Conservation (phyloP, 2,329 filamentous ascomycete genomes). For the Atkinsonella hypoxylon region DNA sequence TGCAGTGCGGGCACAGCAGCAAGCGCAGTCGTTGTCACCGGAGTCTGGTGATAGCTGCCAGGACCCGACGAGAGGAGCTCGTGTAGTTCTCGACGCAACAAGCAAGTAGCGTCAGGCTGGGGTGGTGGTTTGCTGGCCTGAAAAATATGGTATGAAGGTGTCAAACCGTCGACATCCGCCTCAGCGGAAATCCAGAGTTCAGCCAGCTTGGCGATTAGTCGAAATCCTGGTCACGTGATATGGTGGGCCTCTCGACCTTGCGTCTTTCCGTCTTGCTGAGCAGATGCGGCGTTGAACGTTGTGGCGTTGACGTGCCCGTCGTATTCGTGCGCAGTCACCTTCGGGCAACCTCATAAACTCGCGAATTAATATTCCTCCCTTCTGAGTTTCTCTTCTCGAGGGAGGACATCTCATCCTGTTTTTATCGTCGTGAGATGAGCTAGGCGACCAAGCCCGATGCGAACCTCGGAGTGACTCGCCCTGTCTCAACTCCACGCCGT, state of each 20-base stretch:
- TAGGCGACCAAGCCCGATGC: not conserved
- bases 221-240: slow-evolving; percentile 2
- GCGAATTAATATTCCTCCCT: not conserved
- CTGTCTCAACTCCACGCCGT: not conserved
- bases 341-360: not conserved
- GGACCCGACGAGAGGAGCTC: slow-evolving; percentile 4
- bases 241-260: not conserved
- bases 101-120: slow-evolving; percentile 9
- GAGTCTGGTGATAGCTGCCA: slow-evolving; percentile 1
- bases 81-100: slow-evolving; percentile 9
- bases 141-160: slow-evolving; percentile 17
- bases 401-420: not conserved
- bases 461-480: not conserved
- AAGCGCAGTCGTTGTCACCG: slow-evolving; percentile 1
- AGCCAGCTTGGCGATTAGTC: slow-evolving; percentile 5
- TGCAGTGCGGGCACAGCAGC: not conserved
- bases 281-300: not conserved
- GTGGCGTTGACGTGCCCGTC: not conserved
- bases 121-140: slow-evolving; percentile 14
- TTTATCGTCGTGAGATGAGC: not conserved
- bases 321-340: too few relatives aligned
- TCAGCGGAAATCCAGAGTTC: slow-evolving; percentile 7
- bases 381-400: not conserved
- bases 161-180: slow-evolving; percentile 5
- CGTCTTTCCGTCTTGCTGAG: not conserved